Evolutionary conservation across 208 protist species (phyloP), one percentile per base, ranked within the genome.

Genomic region (Leishmania turanica): DNA sequence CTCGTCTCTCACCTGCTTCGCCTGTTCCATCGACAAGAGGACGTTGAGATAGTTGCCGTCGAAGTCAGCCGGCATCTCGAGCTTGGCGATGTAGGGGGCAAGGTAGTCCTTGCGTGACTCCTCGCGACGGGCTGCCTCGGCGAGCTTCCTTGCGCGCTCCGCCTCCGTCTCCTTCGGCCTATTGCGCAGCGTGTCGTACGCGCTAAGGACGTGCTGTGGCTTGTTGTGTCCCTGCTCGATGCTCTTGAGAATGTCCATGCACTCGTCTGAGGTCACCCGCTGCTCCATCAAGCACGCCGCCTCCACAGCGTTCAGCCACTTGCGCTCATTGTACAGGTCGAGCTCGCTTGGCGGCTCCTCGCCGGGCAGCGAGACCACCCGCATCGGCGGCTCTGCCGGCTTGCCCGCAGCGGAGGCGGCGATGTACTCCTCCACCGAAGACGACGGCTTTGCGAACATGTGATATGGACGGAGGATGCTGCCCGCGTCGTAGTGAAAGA

Each of bases 171-270:
- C 95, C 64, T 86, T 91, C 15, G 94, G 92, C 5, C 92, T 91
- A 68, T 98, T 98, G 79, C 96, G 94, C 76, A 98, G 88, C 21
- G 94, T 97, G 83, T 98, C 96, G 87, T 96, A 97, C 34, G 84
- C 79, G 70, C 92, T 96, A 6, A 96, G 75, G 3, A 93, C 60
- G 17, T 83, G 68, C 19, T 81, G 64, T 40, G 91, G 86, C 51
- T 89, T 78, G 27, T 5, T 74, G 75, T 95, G 89, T 58, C 89
- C 91, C 49, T 81, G 77, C 70, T 89, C 87, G 42, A 91, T 80
- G 9, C 85, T 74, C 8, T 88, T 81, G 17, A 98, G 79, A 56
- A 97, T 91, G 42, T 92, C 88, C 69, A 91, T 75, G 78, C 84
- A 88, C 60, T 95, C 92, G 42, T 89, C 79, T 84, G 90, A 82